phyloP scores from a whole-genome alignment of 2,329 filamentous ascomycete genomes.

The Colletotrichum noveboracense region DNA sequence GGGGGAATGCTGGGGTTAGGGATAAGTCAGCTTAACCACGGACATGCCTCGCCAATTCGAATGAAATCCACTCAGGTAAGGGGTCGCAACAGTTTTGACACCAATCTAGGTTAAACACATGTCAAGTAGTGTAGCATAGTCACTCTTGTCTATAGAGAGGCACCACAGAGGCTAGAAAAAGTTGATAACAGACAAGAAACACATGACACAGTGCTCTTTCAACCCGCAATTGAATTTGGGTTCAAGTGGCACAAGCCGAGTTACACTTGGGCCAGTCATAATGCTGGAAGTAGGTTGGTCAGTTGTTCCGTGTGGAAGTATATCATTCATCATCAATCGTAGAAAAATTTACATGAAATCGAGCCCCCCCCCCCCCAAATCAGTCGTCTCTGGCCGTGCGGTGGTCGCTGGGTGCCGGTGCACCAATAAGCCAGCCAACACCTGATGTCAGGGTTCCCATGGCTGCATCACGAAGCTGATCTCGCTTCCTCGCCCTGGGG shows the following conservation, averaged over 20 bases:
- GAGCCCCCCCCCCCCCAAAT: background rate
- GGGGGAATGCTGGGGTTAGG: background rate
- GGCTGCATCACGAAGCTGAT: conserved; percentile 71
- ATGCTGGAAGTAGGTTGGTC: background rate
- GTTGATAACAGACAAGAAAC: background rate
- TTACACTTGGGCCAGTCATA: background rate
- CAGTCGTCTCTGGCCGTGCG: conserved; percentile 30
- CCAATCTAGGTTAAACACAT: background rate
- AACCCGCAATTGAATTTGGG: background rate
- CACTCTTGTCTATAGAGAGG: background rate
- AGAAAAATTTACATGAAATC: background rate
- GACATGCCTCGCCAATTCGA: background rate
- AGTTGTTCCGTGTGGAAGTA: background rate
- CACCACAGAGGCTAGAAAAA: background rate
- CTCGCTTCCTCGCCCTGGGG: conserved; percentile 68
- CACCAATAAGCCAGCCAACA: conserved; percentile 71
- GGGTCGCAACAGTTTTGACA: background rate
- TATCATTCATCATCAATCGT: background rate
- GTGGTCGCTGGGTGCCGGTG: conserved; percentile 49
- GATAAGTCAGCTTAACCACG: background rate
- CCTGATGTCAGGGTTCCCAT: conserved; percentile 71
- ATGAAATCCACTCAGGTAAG: background rate
- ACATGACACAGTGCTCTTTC: background rate
- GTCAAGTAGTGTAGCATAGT: background rate
- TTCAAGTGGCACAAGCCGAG: background rate